A percentile compares a stretch with the other conserved stretches of the same genome.
phyloP scores from a whole-genome alignment of 2,329 filamentous ascomycete genomes.

The Diaporthe destruens region DNA sequence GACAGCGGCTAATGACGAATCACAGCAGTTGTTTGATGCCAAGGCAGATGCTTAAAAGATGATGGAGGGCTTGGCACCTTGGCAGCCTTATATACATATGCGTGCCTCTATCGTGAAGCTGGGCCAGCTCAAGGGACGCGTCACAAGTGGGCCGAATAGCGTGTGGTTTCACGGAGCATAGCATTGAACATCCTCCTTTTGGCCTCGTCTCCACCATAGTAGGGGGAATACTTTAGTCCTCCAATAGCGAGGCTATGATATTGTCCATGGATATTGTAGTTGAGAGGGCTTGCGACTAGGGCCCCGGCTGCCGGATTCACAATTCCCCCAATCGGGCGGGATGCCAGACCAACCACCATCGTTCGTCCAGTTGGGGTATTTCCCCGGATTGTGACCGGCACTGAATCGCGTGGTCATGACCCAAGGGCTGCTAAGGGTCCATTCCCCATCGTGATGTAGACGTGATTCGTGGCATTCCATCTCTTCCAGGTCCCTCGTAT shows the following conservation, averaged over 20 bases:
- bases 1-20: conserved; percentile 9
- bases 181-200: not conserved
- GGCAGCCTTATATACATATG: conserved; percentile 29
- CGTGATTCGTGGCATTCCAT: conserved; percentile 28
- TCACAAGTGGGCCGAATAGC: not conserved
- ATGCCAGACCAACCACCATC: not conserved
- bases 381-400: not conserved
- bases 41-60: conserved; percentile 1
- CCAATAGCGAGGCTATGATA: conserved; percentile 20
- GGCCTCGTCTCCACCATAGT: not conserved
- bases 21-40: conserved; percentile 22
- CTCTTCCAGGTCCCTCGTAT: not conserved
- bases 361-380: not conserved
- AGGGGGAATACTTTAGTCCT: conserved; percentile 25
- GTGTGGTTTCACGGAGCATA: not conserved
- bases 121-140: not conserved
- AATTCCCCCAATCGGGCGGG: conserved; percentile 25
- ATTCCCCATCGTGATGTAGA: too few relatives aligned
- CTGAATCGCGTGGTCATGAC: not conserved
- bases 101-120: not conserved
- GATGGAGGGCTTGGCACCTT: conserved; percentile 18
- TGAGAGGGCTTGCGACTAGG: not conserved
- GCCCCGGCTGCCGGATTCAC: not conserved
- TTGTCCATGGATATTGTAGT: not conserved
- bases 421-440: not conserved